A percentile compares a stretch with the other conserved stretches of the same genome.
phyloP scores from a whole-genome alignment of 2,329 filamentous ascomycete genomes.

The Exserohilum turcica region DNA sequence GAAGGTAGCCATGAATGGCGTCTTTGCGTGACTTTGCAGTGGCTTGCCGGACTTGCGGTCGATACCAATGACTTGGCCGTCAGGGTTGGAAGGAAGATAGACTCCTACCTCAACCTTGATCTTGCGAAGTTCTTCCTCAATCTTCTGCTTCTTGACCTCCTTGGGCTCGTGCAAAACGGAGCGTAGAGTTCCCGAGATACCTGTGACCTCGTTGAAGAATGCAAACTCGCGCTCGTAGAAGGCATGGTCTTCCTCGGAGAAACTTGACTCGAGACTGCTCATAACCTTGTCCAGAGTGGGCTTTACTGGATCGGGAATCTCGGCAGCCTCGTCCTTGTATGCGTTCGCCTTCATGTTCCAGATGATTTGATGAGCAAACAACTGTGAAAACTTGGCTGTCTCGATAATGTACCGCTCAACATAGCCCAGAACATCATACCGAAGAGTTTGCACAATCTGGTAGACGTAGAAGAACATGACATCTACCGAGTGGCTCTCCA shows the following conservation, averaged over 20 bases:
- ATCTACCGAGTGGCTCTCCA: slow-evolving; percentile 94
- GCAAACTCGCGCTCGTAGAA: slow-evolving; percentile 95
- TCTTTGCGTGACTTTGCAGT: slow-evolving; percentile 95
- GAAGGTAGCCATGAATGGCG: slow-evolving; percentile 99
- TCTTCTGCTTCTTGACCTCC: slow-evolving; percentile 98
- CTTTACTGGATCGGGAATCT: slow-evolving; percentile 89
- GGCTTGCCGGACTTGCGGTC: slow-evolving; percentile 98
- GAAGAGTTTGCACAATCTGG: slow-evolving; percentile 92
- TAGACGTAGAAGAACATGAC: slow-evolving; percentile 99
- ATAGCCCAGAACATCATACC: slow-evolving; percentile 91
- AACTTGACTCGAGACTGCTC: slow-evolving; percentile 79
- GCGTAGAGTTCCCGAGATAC: slow-evolving; percentile 92
- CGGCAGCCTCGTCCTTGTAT: slow-evolving; percentile 94
- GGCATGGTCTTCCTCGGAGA: slow-evolving; percentile 74
- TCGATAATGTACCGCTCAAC: slow-evolving; percentile 96
- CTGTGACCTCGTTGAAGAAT: slow-evolving; percentile 98
- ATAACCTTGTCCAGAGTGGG: slow-evolving; percentile 91
- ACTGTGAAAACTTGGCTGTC: slow-evolving; percentile 94
- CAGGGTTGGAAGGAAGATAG: slow-evolving; percentile 95
- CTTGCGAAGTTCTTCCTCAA: slow-evolving; percentile 96
- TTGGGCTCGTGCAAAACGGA: slow-evolving; percentile 91
- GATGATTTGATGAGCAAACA: slow-evolving; percentile 99
- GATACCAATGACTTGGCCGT: slow-evolving; percentile 96
- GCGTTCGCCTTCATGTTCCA: slow-evolving; percentile 99
- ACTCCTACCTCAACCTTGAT: slow-evolving; percentile 97